Conservation (phyloP, 2,329 filamentous ascomycete genomes). For the Claviceps monticola region DNA sequence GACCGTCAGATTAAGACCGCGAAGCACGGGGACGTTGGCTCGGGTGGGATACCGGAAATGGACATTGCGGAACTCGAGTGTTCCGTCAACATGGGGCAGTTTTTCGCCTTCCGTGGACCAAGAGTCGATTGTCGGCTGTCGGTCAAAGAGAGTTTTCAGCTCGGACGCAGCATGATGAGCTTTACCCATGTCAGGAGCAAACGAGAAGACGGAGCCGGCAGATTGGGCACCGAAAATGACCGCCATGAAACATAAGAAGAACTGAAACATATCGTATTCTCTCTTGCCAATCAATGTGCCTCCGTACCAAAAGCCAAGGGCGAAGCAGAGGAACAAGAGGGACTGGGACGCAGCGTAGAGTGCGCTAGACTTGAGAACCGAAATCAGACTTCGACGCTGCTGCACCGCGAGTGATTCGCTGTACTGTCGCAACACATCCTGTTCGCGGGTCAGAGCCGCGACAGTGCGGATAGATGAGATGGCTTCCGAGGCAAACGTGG, state of each 20-base stretch:
- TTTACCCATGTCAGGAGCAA: conserved; percentile 86
- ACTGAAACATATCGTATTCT: conserved; percentile 70
- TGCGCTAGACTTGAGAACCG: conserved; percentile 59
- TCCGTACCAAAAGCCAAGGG: conserved; percentile 88
- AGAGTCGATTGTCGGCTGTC: conserved; percentile 66
- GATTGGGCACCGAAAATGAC: conserved; percentile 89
- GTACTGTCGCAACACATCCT: conserved; percentile 64
- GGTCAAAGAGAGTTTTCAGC: conserved; percentile 73
- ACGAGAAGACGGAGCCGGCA: conserved; percentile 78
- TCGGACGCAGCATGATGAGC: conserved; percentile 71
- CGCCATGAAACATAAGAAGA: conserved; percentile 81
- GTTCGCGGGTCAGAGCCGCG: conserved; percentile 75
- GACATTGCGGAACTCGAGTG: conserved; percentile 79
- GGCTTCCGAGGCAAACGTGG: conserved; percentile 82
- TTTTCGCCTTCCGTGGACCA: conserved; percentile 59
- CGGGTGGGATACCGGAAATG: conserved; percentile 91
- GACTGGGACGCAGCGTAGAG: conserved; percentile 80
- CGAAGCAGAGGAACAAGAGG: conserved; percentile 68
- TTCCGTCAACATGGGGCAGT: conserved; percentile 53
- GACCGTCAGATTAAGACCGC: conserved; percentile 62
- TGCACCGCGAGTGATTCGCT: conserved; percentile 51
- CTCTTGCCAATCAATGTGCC: conserved; percentile 56
- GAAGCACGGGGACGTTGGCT: conserved; percentile 80
- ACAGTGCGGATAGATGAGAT: conserved; percentile 91
- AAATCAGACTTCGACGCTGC: conserved; percentile 52